Percentiles rank a stretch among this genome's conserved stretches.
phyloP scores from a whole-genome alignment of 768 basidiomycete genomes.

The Boletus huronensis region DNA sequence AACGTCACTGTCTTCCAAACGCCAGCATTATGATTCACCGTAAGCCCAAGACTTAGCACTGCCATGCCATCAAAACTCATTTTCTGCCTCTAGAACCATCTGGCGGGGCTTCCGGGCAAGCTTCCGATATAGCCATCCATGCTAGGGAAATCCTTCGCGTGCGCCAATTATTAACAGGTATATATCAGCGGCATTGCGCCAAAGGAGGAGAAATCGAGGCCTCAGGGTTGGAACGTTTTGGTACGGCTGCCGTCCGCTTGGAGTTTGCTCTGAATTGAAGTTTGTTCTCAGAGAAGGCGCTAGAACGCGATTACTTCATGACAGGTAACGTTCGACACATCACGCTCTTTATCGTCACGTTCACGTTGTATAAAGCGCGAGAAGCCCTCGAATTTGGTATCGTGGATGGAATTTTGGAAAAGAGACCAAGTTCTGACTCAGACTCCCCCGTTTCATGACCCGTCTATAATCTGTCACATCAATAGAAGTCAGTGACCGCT shows the following conservation, averaged over 20 bases:
- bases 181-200: constrained; percentile 86
- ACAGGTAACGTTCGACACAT: constrained; percentile 50
- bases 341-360: constrained; percentile 17
- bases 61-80: constrained; percentile 7
- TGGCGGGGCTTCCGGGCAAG: constrained; percentile 93
- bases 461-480: constrained; percentile 1
- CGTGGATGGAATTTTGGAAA: constrained; percentile 88
- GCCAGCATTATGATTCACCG: constrained; percentile 99
- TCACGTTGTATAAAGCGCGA: constrained; percentile 50
- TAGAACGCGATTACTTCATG: constrained; percentile 97
- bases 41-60: constrained; percentile 35
- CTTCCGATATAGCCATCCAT: constrained; percentile 95
- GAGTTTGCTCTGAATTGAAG: constrained; percentile 20
- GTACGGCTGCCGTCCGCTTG: constrained; percentile 41
- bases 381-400: constrained; percentile 91
- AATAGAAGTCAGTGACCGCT: constrained; percentile 10
- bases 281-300: constrained; percentile 62
- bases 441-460: constrained; percentile 22
- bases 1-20: constrained; percentile 88
- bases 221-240: constrained; percentile 71
- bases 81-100: constrained; percentile 70
- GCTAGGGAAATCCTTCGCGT: constrained; percentile 94
- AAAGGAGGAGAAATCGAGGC: constrained; percentile 60
- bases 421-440: constrained; percentile 55
- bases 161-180: constrained; percentile 75